phyloP scores from a whole-genome alignment of 768 basidiomycete species.

The Mycena rebaudengoi region DNA sequence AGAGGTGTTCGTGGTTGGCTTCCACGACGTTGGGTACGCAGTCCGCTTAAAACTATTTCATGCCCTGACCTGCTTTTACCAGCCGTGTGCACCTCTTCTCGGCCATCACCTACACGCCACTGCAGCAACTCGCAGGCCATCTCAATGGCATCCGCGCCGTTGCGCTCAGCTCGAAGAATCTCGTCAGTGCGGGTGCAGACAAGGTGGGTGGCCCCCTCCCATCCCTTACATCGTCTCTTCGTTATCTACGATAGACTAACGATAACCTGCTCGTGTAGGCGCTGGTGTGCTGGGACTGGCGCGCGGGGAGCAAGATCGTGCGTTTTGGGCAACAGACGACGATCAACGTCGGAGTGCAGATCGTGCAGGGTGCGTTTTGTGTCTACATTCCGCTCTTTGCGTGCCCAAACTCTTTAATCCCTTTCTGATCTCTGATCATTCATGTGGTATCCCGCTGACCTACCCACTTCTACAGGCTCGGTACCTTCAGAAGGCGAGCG shows the following conservation, averaged over 20 bases:
- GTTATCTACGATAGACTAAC: background rate
- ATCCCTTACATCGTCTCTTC: background rate
- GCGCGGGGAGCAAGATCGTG: conserved; percentile 87
- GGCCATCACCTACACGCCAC: conserved; percentile 81
- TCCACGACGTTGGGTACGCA: conserved; percentile 88
- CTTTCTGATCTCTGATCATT: background rate
- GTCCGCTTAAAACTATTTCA: background rate
- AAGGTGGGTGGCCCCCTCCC: conserved; percentile 35
- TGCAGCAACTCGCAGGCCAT: conserved; percentile 87
- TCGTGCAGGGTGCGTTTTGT: conserved; percentile 60
- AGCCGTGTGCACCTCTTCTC: conserved; percentile 92
- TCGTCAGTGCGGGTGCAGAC: conserved; percentile 85
- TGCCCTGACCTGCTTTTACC: background rate
- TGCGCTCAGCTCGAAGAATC: conserved; percentile 83
- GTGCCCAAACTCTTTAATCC: background rate
- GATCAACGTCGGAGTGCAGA: conserved; percentile 89
- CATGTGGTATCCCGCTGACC: background rate
- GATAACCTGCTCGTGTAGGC: conserved; percentile 39
- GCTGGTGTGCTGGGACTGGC: conserved; percentile 91
- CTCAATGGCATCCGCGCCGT: conserved; percentile 91
- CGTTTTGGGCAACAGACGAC: conserved; percentile 94
- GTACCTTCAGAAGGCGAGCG: conserved; percentile 69
- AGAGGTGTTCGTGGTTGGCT: conserved; percentile 93
- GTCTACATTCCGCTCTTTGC: background rate
- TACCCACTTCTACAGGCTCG: background rate